Evolutionary conservation across 1,284 basidiomycete genomes (phyloP), one percentile per base, ranked within the genome.

Genomic region (Ceratobasidium sp.): DNA sequence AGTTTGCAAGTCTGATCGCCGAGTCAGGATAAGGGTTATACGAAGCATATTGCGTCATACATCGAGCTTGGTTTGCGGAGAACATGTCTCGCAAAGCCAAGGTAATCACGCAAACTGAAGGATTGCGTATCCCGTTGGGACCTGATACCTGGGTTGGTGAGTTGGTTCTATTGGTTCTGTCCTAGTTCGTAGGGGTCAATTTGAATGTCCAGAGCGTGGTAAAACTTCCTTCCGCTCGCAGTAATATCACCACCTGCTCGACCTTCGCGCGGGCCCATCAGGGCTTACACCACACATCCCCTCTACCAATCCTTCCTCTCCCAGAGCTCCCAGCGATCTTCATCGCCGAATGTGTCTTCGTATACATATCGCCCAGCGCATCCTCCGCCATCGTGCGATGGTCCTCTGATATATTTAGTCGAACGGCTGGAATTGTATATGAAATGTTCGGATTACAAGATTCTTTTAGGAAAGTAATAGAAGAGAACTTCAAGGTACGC

Each of bases 1-100:
- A 20, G 12, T 38, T 1, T 44, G 10, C 44, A 9, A 23, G 2
- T 42, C 66, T 71, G n/a, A 68, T 48, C 93, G 12, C 84, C 86
- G 48, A 84, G 86, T 79, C 87, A 87, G 77, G 86, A 89, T 42
- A 81, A 83, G 33, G 80, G 73, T 17, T 66, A 66, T 20, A 12
- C n/a, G 0, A 67, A 76, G 33, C 50, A 57, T 17, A 76, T 93
- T 56, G 86, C 85, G 15, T 84, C 85, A 26, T 99, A 98, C 83
- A 85, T 98, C 64, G 97, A 99, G 82, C 84, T 99, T 38, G 97
- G 99, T 97, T 99, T 82, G 87, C 91, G 0, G 94, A 97, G 82
- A 89, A 94, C 69, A 96, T 95, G 0, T 88, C 87, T 13, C 91
- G 90, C 82, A 99, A 99, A 86, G 92, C 93, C 1, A 92, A 94